Evolutionary conservation across 176 grass and related monocot genomes (phyloP), one percentile per base, ranked within the genome.

Genomic region (Lolium multiflorum): DNA sequence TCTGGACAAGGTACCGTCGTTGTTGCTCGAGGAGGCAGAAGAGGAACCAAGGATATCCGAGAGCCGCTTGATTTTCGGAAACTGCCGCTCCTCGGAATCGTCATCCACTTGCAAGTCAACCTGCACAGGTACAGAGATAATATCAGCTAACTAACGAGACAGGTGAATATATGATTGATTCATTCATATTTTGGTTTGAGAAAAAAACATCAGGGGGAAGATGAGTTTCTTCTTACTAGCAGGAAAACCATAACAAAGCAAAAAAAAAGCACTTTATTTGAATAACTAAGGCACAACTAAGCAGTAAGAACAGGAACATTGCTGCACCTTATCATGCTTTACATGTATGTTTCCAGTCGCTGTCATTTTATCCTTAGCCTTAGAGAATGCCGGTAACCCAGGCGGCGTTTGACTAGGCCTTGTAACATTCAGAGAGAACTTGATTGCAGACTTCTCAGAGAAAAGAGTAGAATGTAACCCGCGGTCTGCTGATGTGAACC

Each of bases 361-460:
- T 46, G 31, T 49, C 21, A 1, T 56, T 7, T 71, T 89, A 37
- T 87, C 49, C 14, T 12, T 31, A 55, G 66, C 28, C 50, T 76
- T 80, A 21, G 44, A 44, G 38, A 39, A 11, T 48, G 22, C 35
- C 68, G 41, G 41, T 43, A 43, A 43, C 41, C 78, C 91, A 85
- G 82, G 86, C 74, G 31, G 16, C 57, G 71, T 50, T 77, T 35
- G 41, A 54, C 76, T 22, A 77, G 18, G 57, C 21, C 31, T 89
- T 62, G 38, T 31, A 72, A 76, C 56, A 43, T 89, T 86, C 7
- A 92, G 74, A 52, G 90, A 83, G 59, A 92, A 92, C 24, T 65
- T 85, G 71, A 85, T 71, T 11, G 72, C 15, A 38, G 81, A 24
- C 11, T 79, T 90, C 84, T 90, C 76, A 62, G 67, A 43, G 50